Evolutionary conservation across 2,329 filamentous ascomycete genomes (phyloP).

Genomic region (Cladosporium sp.): DNA sequence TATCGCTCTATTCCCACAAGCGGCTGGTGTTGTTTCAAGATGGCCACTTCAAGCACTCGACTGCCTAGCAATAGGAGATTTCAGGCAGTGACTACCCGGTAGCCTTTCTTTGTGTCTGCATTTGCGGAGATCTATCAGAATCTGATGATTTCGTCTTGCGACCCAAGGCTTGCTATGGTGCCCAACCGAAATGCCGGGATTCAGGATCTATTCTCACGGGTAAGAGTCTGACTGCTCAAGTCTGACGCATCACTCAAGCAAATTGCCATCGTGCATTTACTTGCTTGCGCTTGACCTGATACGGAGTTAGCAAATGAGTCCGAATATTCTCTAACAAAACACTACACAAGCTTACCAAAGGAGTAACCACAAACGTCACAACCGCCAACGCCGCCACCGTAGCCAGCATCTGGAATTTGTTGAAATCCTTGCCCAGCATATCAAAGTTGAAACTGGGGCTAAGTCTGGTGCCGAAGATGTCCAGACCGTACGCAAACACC

Average conservation of each 20-base stretch:
- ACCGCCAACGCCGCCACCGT: slow-evolving; percentile 79
- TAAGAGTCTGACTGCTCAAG: not conserved
- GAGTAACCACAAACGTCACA: slow-evolving; percentile 76
- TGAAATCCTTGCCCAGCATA: slow-evolving; percentile 88
- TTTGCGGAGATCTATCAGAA: not conserved
- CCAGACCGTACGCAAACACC: slow-evolving; percentile 82
- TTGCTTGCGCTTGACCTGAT: slow-evolving; percentile 60
- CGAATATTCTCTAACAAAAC: not conserved
- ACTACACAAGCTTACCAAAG: slow-evolving; percentile 67
- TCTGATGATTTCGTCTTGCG: not conserved
- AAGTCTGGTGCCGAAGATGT: slow-evolving; percentile 83
- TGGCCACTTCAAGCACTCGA: not conserved
- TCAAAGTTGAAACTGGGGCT: slow-evolving; percentile 91
- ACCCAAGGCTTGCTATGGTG: no score
- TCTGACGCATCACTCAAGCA: slow-evolving; percentile 21
- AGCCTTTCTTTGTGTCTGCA: not conserved
- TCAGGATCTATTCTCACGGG: not conserved
- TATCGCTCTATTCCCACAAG: not conserved
- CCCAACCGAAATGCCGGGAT: no score
- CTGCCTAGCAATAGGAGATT: not conserved
- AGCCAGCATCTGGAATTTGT: slow-evolving; percentile 78
- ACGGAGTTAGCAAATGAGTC: slow-evolving; percentile 27
- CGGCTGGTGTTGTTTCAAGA: not conserved
- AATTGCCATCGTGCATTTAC: slow-evolving; percentile 65
- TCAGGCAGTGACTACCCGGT: not conserved